Evolutionary conservation across 1,284 basidiomycete species (phyloP).

Genomic region (Leccinum cinnamomeum): DNA sequence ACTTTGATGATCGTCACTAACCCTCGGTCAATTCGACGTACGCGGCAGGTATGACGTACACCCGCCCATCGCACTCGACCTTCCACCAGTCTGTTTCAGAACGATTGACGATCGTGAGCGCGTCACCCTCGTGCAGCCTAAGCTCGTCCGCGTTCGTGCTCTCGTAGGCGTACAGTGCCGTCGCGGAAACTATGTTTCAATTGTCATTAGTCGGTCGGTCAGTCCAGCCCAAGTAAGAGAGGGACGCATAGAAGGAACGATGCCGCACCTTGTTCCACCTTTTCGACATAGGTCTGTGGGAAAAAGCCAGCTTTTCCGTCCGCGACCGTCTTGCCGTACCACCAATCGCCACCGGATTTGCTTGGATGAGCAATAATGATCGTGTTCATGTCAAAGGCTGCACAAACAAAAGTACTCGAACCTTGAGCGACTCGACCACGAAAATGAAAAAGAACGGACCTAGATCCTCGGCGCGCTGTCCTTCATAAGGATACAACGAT

Average conservation of each 20-base stretch:
- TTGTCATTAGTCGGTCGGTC: conserved; percentile 1
- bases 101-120: conserved; percentile 74
- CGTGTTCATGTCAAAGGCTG: conserved; percentile 83
- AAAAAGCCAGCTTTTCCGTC: conserved; percentile 82
- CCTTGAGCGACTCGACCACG: conserved; percentile 8
- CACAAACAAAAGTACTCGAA: neutral
- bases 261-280: conserved; percentile 62
- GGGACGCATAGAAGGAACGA: neutral
- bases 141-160: conserved; percentile 76
- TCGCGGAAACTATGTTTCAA: conserved; percentile 55
- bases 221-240: conserved; percentile 9
- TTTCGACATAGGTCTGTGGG: conserved; percentile 87
- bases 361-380: conserved; percentile 83
- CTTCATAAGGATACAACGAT: conserved; percentile 81
- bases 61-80: conserved; percentile 77
- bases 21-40: conserved; percentile 84
- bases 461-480: conserved; percentile 85
- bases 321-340: conserved; percentile 79
- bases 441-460: conserved; percentile 46
- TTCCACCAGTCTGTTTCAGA: conserved; percentile 93
- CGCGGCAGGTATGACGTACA: conserved; percentile 86
- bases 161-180: conserved; percentile 78
- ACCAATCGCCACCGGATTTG: conserved; percentile 87
- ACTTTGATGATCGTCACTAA: conserved; percentile 66
- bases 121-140: conserved; percentile 78